These are phyloP conservation scores for Fusarium circinatum DNA, from an alignment of 2,329 filamentous ascomycete genomes.

Conservation along the genomic window DNA sequence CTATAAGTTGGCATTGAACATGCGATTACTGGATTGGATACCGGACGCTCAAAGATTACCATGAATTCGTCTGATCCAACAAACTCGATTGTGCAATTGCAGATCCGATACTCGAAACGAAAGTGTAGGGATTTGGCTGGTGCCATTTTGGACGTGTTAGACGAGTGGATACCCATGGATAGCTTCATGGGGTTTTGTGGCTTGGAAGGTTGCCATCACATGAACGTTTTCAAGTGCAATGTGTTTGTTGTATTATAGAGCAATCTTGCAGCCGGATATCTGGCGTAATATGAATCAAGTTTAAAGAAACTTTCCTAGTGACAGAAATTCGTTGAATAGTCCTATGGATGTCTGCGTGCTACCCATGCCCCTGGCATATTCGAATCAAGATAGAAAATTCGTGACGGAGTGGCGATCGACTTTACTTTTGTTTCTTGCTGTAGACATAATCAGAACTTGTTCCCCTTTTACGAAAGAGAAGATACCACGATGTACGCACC, in stretches of 20 bases:
- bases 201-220: not conserved
- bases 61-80: constrained; percentile 1
- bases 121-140: not conserved
- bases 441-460: constrained; percentile 15
- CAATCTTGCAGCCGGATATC: not conserved
- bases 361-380: not conserved
- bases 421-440: constrained; percentile 42
- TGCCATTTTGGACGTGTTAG: not conserved
- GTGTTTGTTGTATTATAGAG: not conserved
- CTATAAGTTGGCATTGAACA: not conserved
- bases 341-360: not conserved
- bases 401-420: not conserved
- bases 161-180: not conserved
- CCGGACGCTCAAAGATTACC: constrained; percentile 20
- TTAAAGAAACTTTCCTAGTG: not conserved
- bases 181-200: not conserved
- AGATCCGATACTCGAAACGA: constrained; percentile 7
- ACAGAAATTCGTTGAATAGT: not conserved
- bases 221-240: not conserved
- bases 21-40: constrained; percentile 6
- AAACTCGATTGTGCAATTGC: not conserved
- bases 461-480: not conserved
- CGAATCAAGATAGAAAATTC: not conserved
- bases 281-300: not conserved
- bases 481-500: constrained; percentile 13